A percentile compares a stretch with the other conserved stretches of the same genome.
Conservation (phyloP, 495 filamentous ascomycete species). For the Penicillium chermesinum region DNA sequence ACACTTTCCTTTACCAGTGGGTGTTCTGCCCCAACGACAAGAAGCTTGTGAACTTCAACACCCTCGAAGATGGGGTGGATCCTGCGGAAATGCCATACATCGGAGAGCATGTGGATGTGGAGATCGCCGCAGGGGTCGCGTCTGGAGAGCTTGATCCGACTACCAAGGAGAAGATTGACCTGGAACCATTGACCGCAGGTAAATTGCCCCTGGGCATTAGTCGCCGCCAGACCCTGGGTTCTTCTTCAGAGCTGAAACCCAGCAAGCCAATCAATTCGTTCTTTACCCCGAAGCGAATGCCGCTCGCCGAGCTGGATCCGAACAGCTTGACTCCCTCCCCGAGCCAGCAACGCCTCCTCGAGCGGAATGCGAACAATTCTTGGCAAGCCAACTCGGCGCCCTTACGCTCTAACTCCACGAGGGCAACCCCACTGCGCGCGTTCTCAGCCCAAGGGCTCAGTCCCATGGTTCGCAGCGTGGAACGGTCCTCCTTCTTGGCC, state of each 20-base stretch:
- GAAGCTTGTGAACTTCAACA: constrained; percentile 66
- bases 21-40: constrained; percentile 78
- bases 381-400: constrained; percentile 49
- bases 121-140: constrained; percentile 73
- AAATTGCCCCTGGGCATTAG: constrained; percentile 26
- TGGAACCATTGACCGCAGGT: constrained; percentile 26
- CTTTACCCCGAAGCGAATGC: constrained; percentile 70
- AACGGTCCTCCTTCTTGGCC: constrained; percentile 42
- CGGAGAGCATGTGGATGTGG: constrained; percentile 61
- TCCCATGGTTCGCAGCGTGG: constrained; percentile 38
- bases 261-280: constrained; percentile 67
- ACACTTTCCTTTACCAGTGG: constrained; percentile 89
- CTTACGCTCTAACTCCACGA: constrained; percentile 23
- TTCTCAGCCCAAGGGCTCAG: constrained; percentile 34
- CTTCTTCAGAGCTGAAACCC: constrained; percentile 54
- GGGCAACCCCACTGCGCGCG: constrained; percentile 35
- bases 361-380: constrained; percentile 46
- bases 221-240: constrained; percentile 40
- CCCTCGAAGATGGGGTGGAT: constrained; percentile 54
- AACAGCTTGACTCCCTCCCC: constrained; percentile 75
- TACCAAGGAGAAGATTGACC: constrained; percentile 66
- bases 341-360: constrained; percentile 57
- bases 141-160: constrained; percentile 82
- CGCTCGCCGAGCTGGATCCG: constrained; percentile 79
- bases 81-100: constrained; percentile 70